A percentile compares a stretch with the other conserved stretches of the same genome.
Conservation (phyloP, 1,284 basidiomycete species). For the Cystobasidiaceae sp. region DNA sequence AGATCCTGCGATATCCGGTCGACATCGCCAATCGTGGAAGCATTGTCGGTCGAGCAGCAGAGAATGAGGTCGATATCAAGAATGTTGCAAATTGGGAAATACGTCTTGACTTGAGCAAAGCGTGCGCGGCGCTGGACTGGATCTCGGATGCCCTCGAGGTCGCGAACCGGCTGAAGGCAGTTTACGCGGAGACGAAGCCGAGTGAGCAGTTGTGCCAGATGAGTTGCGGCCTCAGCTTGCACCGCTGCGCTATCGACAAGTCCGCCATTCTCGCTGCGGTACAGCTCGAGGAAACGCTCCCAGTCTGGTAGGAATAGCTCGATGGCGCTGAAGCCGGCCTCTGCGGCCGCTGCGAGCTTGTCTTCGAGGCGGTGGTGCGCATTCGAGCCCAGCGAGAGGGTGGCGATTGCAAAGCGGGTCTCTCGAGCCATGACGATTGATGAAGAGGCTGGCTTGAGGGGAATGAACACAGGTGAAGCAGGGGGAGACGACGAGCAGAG, state of each 20-base stretch:
- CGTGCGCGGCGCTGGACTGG: constrained; percentile 27
- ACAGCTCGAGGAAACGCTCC: constrained; percentile 41
- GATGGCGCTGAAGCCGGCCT: constrained; percentile 44
- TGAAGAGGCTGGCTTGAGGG: no score
- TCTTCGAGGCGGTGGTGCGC: constrained; percentile 40
- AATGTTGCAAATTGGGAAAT: constrained; percentile 35
- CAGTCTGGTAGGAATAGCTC: constrained; percentile 47
- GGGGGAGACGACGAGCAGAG: no score
- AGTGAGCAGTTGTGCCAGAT: constrained; percentile 39
- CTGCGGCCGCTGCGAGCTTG: constrained; percentile 43
- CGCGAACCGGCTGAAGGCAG: constrained; percentile 47
- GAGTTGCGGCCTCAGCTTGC: constrained; percentile 42
- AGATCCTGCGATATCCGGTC: constrained; percentile 42
- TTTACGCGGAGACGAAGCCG: constrained; percentile 42
- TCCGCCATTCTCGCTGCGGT: constrained; percentile 21
- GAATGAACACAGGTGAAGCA: no score
- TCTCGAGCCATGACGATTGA: background rate
- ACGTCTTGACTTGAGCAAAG: constrained; percentile 36
- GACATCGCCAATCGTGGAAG: constrained; percentile 39
- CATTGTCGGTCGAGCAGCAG: constrained; percentile 36
- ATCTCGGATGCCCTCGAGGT: constrained; percentile 45
- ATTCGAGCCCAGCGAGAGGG: constrained; percentile 38
- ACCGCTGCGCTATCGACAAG: constrained; percentile 25
- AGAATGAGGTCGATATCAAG: constrained; percentile 38
- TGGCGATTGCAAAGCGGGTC: constrained; percentile 28